phyloP scores from a whole-genome alignment of 768 basidiomycete genomes.

The Baorangia bicolor region DNA sequence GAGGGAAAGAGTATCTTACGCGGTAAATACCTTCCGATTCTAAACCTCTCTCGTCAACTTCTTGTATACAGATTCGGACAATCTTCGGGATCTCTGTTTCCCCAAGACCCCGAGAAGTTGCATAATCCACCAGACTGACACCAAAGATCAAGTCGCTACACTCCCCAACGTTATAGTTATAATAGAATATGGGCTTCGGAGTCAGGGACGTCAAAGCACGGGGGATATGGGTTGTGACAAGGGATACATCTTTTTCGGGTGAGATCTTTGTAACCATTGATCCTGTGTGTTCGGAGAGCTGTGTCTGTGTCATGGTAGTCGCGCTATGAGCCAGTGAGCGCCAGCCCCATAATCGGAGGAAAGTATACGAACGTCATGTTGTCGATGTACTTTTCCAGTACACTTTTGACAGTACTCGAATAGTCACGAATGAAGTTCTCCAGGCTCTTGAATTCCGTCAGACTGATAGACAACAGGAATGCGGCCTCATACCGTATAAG shows the following conservation, averaged over 20 bases:
- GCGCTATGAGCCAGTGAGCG: conserved; percentile 49
- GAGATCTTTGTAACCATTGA: conserved; percentile 63
- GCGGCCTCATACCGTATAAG: conserved; percentile 59
- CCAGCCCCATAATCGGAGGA: neutral
- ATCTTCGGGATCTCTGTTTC: conserved; percentile 82
- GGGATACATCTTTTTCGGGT: conserved; percentile 65
- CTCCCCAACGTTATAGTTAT: conserved; percentile 77
- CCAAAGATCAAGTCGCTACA: conserved; percentile 91
- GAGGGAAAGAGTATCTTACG: conserved; percentile 38
- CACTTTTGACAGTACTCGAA: conserved; percentile 57
- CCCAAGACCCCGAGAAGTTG: conserved; percentile 68
- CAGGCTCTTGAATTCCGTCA: conserved; percentile 55
- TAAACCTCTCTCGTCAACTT: conserved; percentile 78
- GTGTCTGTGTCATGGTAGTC: conserved; percentile 71
- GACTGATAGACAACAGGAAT: neutral
- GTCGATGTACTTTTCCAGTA: conserved; percentile 74
- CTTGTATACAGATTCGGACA: conserved; percentile 74
- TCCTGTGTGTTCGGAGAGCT: conserved; percentile 66
- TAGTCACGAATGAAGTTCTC: conserved; percentile 78
- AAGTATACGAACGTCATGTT: conserved; percentile 54
- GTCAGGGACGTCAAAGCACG: conserved; percentile 62
- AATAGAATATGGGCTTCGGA: conserved; percentile 72
- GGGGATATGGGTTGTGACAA: conserved; percentile 54
- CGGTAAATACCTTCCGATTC: conserved; percentile 81
- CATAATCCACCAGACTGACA: conserved; percentile 84